Evolutionary conservation across 2,329 filamentous ascomycete species (phyloP), one percentile per base, ranked within the genome.

Genomic region (Apiospora sp.): DNA sequence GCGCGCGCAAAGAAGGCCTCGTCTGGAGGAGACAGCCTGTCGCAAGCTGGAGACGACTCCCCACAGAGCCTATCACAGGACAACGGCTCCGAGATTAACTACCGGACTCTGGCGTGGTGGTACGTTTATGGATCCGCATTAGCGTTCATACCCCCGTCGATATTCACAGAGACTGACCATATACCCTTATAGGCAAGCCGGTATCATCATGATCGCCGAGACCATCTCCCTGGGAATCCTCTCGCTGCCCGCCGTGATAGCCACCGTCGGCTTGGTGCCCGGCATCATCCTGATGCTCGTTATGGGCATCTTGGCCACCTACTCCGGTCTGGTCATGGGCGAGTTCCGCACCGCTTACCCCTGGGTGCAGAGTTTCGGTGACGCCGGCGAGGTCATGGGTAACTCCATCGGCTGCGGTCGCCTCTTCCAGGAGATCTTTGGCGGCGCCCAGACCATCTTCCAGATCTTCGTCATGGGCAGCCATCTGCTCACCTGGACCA

Each of bases 171-270:
- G 5, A 24, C 68, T 70, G 48, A 70, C 68, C 48, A 19, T 64
- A 41, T 30, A 30, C 4, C 48, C 48, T 7, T n/a, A 24, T 61
- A 84, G 84, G 84, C 84, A 86, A 80, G 85, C 84, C 46, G 82
- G 83, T 2, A 81, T 85, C 34, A 80, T 86, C 61, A 75, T 86
- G 72, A 83, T 86, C 69, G 84, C 84, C 19, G 84, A 86, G 72
- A 85, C 84, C 1, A 83, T 86, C 72, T 85, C 83, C 0, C 82
- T 86, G n/a, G 84, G 84, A 0, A 85, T 86, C 80, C 92, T 94
- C 84, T 94, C 92, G 0, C 93, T 94, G 74, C 93, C 93, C 0
- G 93, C 91, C 79, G 93, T 92, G 0, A 91, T 94, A 79, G 92
- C 92, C 3, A 84, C 91, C 16, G 86, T 94, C 61, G 92, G 93